Percentiles rank a stretch among this genome's conserved stretches.
These are phyloP conservation scores for Macrolepiota fuliginosa DNA, from an alignment of 768 basidiomycete genomes.

Conservation along the genomic window DNA sequence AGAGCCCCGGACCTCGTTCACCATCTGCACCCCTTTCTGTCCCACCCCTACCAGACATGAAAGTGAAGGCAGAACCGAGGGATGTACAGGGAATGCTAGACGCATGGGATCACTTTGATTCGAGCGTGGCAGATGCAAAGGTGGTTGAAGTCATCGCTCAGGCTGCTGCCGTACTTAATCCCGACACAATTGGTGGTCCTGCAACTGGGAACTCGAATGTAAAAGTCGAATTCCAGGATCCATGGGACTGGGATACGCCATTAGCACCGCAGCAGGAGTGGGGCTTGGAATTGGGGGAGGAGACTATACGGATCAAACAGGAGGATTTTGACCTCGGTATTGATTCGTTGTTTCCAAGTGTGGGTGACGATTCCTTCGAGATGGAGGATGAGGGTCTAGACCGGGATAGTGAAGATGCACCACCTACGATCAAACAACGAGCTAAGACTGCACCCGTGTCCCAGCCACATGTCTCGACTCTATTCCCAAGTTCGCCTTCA, in stretches of 20 bases:
- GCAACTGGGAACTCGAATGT: conserved; percentile 23
- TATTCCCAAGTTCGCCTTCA: conserved; percentile 38
- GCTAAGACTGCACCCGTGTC: conserved; percentile 2
- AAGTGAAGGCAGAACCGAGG: conserved; percentile 57
- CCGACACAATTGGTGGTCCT: conserved; percentile 15
- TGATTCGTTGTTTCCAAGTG: conserved; percentile 30
- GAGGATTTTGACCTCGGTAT: conserved; percentile 40
- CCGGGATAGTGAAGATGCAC: neutral
- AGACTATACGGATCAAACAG: conserved; percentile 39
- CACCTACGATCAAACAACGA: neutral
- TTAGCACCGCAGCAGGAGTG: conserved; percentile 17
- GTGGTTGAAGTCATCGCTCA: conserved; percentile 41
- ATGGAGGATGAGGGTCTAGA: conserved; percentile 1
- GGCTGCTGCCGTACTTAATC: conserved; percentile 30
- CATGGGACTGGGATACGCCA: conserved; percentile 42
- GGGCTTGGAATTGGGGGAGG: conserved; percentile 31
- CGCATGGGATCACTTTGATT: conserved; percentile 67
- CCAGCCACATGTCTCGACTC: conserved; percentile 34
- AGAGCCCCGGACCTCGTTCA: conserved; percentile 62
- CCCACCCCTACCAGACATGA: conserved; percentile 26
- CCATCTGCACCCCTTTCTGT: conserved; percentile 50
- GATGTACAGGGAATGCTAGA: conserved; percentile 67
- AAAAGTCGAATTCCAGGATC: conserved; percentile 43
- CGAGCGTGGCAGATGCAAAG: conserved; percentile 37
- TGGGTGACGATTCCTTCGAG: conserved; percentile 8